phyloP scores from a whole-genome alignment of 2,329 filamentous ascomycete species.

The Thermochaetoides dissita region DNA sequence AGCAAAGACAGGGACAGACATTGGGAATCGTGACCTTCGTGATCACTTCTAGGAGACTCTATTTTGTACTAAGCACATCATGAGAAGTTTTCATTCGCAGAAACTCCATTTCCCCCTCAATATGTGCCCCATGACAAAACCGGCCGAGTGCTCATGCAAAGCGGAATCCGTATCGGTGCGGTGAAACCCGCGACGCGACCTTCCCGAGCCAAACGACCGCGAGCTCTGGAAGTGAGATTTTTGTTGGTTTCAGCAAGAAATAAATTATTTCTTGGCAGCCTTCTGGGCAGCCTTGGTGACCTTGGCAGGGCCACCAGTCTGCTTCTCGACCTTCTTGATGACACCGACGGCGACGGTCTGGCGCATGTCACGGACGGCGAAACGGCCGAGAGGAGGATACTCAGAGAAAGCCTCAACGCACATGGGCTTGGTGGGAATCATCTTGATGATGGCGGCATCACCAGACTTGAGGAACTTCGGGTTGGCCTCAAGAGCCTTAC shows the following conservation, averaged over 20 bases:
- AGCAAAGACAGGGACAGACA: too few relatives aligned
- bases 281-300: slow-evolving; percentile 60
- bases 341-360: slow-evolving; percentile 86
- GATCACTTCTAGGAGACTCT: slow-evolving; percentile 23
- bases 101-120: slow-evolving; percentile 18
- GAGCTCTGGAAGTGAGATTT: slow-evolving; percentile 9
- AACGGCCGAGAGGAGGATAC: slow-evolving; percentile 98
- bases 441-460: slow-evolving; percentile 99
- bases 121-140: slow-evolving; percentile 20
- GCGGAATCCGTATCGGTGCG: slow-evolving; percentile 15
- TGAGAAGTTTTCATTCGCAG: slow-evolving; percentile 21
- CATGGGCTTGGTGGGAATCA: slow-evolving; percentile 99
- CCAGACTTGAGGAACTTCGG: slow-evolving; percentile 99
- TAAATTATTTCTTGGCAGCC: slow-evolving; percentile 58
- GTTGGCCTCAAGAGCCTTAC: slow-evolving; percentile 79
- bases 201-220: too few relatives aligned
- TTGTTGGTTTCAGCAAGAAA: slow-evolving; percentile 10
- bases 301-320: slow-evolving; percentile 43
- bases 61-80: slow-evolving; percentile 22
- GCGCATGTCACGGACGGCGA: slow-evolving; percentile 98
- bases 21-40: slow-evolving; percentile 15
- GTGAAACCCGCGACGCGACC: slow-evolving; percentile 11
- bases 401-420: slow-evolving; percentile 99
- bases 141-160: slow-evolving; percentile 18
- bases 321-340: slow-evolving; percentile 76